A percentile compares a stretch with the other conserved stretches of the same genome.
These are phyloP conservation scores for Starmerella sirachaensis DNA, from an alignment of 805 yeast species.

Conservation along the genomic window DNA sequence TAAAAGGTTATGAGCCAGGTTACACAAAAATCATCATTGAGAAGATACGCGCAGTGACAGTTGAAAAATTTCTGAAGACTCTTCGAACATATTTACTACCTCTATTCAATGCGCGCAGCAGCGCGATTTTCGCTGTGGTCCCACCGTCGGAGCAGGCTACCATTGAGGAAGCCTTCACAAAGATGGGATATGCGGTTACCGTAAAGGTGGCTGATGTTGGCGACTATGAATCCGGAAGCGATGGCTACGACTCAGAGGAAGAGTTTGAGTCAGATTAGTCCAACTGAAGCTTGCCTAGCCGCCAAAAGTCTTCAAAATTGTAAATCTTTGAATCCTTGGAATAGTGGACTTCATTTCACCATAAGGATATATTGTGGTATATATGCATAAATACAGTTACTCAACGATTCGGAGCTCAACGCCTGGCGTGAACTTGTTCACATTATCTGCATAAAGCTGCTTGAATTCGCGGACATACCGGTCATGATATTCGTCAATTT, in stretches of 20 bases:
- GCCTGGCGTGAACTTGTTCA: slow-evolving; percentile 27
- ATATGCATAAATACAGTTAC: not conserved
- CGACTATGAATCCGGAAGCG: slow-evolving; percentile 20
- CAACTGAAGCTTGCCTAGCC: too few relatives aligned
- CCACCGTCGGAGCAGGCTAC: slow-evolving; percentile 51
- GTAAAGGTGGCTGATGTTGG: slow-evolving; percentile 41
- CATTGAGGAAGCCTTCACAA: slow-evolving; percentile 37
- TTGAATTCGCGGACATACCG: slow-evolving; percentile 54
- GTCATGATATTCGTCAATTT: slow-evolving; percentile 44
- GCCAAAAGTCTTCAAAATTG: too few relatives aligned
- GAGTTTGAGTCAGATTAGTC: too few relatives aligned
- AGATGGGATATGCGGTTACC: slow-evolving; percentile 47
- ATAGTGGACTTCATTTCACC: too few relatives aligned
- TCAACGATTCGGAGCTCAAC: slow-evolving; percentile 18
- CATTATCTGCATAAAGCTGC: slow-evolving; percentile 55
- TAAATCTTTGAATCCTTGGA: too few relatives aligned
- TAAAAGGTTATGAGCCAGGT: slow-evolving; percentile 59
- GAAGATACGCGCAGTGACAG: slow-evolving; percentile 39
- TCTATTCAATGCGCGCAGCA: slow-evolving; percentile 44
- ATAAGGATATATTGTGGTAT: too few relatives aligned
- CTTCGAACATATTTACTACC: slow-evolving; percentile 51
- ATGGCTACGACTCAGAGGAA: slow-evolving; percentile 21
- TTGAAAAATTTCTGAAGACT: slow-evolving; percentile 35
- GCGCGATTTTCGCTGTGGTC: slow-evolving; percentile 58
- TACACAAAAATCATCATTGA: slow-evolving; percentile 45